Percentiles rank a stretch among this genome's conserved stretches.
phyloP scores from a whole-genome alignment of 2,329 filamentous ascomycete genomes.

The Magnaporthiopsis rhizophila region DNA sequence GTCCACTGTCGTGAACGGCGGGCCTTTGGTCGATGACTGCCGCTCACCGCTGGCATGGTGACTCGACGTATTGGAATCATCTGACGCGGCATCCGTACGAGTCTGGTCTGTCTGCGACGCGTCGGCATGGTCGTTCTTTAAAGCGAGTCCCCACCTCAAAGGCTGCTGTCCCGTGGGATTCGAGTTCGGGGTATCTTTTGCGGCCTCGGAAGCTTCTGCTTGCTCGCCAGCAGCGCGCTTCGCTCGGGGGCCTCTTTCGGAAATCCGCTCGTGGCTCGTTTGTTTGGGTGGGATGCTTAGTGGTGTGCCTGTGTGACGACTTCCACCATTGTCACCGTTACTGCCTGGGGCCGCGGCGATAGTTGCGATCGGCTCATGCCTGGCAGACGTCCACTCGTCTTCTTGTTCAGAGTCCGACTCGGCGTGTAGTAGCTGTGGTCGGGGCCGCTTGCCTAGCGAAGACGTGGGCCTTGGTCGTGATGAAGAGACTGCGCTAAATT shows the following conservation, averaged over 20 bases:
- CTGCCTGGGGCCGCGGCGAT: conserved; percentile 16
- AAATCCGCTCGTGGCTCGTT: conserved; percentile 23
- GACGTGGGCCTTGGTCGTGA: conserved; percentile 30
- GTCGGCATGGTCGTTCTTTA: conserved; percentile 20
- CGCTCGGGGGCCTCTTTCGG: conserved; percentile 17
- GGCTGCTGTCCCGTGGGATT: conserved; percentile 23
- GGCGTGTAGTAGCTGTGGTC: conserved; percentile 30
- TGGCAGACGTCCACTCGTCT: conserved; percentile 15
- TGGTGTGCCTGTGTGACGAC: conserved; percentile 3
- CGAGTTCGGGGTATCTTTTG: neutral
- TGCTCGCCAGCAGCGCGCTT: conserved; percentile 3
- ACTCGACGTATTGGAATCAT: neutral
- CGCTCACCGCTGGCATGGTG: neutral
- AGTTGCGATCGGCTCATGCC: conserved; percentile 22
- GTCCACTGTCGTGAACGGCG: conserved; percentile 3
- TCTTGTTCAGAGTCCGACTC: conserved; percentile 33
- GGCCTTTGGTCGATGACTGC: neutral
- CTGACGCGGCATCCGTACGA: neutral
- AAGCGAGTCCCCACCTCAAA: conserved; percentile 29
- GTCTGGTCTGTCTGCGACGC: neutral
- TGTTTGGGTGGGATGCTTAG: conserved; percentile 19
- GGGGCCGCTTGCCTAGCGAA: conserved; percentile 39
- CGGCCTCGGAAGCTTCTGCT: conserved; percentile 13
- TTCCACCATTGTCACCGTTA: neutral
- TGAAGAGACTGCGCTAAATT: conserved; percentile 29